Base-by-base conservation (phyloP, 495 filamentous ascomycete genomes). In the Hypoxylon perforatum region DNA sequence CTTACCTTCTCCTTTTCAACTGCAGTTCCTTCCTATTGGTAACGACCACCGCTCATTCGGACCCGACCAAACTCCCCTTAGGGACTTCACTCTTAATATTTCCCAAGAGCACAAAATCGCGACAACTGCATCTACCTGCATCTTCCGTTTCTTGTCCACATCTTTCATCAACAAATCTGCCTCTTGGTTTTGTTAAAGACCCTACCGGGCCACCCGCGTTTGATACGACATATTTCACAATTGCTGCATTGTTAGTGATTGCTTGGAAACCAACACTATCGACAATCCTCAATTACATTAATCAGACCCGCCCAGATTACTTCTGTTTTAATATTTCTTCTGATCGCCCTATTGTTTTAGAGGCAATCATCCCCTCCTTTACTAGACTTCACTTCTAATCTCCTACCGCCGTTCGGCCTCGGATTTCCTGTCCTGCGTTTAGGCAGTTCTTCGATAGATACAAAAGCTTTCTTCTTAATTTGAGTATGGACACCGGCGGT, bases 401-500 rank as follows among this genome's bases (percentile, higher is more conserved):
- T 52, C 28, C 14, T 49, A 23, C 30, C 49, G 33, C 30, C 49
- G 33, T 33, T 50, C 36, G 44, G 55, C 25, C 54, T 41, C n/a
- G 60, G 38, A 57, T 69, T 21, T 46, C 46, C 65, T 58, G 54
- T 54, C 57, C 53, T 50, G 57, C 44, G 15, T 17, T 22, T 17
- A 53, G 61, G 60, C 61, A 58, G 41, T 41, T 63, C 47, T 63
- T 58, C 56, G 68, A 70, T 55, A 62, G 46, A 62, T 55, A 23
- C 33, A 35, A 66, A 42, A 38, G 10, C 44, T 56, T 61, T 70
- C n/a, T 17, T n/a, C 55, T 64, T 71, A 73, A 63, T 67, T 79
- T 89, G 91, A 93, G 90, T 85, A 95, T 97, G 88, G 90, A 97
- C 93, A 88, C 94, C 86, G 95, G 94, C 86, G 93, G 93, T 93